phyloP scores from a whole-genome alignment of 345 rosid species.

The Boechera stricta region DNA sequence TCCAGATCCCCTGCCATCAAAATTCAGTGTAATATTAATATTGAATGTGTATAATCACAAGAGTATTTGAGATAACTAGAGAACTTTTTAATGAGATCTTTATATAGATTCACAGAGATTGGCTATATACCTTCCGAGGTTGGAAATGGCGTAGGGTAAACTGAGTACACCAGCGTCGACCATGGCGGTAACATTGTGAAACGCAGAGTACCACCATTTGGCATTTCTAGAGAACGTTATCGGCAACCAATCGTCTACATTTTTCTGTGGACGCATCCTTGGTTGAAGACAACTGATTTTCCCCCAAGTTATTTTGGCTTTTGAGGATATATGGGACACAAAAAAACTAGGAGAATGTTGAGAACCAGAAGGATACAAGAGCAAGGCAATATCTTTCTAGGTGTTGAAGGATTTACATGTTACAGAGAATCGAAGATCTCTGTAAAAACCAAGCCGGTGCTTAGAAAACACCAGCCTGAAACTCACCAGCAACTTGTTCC shows the following conservation, averaged over 20 bases:
- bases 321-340: neutral
- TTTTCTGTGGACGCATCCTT: conserved; percentile 34
- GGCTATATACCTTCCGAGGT: conserved; percentile 71
- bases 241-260: conserved; percentile 74
- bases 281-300: conserved; percentile 7
- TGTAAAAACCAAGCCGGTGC: no score
- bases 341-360: neutral
- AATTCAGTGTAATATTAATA: neutral
- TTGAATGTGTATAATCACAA: neutral
- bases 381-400: neutral
- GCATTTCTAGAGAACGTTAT: conserved; percentile 71
- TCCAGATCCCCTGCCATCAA: conserved; percentile 74
- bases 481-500: no score
- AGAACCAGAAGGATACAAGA: neutral
- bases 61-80: neutral
- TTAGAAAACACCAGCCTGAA: no score
- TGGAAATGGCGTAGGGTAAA: conserved; percentile 84
- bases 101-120: neutral
- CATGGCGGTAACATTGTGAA: conserved; percentile 94
- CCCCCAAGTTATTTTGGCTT: conserved; percentile 7
- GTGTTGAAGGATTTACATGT: neutral
- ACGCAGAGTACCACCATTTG: conserved; percentile 92
- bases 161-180: conserved; percentile 92
- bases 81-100: neutral
- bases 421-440: no score